These are phyloP conservation scores for Backusella mclennaniae DNA, from an alignment of 192 early-diverging fungal species.

Conservation along the genomic window DNA sequence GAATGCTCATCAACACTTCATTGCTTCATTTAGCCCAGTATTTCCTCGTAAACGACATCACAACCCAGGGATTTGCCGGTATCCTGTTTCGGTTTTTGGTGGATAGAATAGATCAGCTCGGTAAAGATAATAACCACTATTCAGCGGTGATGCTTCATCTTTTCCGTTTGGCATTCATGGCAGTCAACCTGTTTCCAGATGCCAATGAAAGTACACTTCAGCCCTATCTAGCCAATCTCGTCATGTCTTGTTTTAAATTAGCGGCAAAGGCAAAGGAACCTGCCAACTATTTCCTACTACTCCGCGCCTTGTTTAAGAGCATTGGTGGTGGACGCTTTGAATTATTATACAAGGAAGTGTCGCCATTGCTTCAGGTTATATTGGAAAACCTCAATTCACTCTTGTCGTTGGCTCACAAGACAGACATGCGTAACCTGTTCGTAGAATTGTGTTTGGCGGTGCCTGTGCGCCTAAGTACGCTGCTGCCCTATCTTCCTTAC, in stretches of 20 bases:
- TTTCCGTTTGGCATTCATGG: constrained; percentile 94
- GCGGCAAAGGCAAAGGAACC: constrained; percentile 83
- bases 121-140: constrained; percentile 59
- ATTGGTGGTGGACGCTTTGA: constrained; percentile 99
- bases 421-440: constrained; percentile 90
- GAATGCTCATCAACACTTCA: constrained; percentile 77
- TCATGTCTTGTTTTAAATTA: constrained; percentile 84
- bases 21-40: constrained; percentile 84
- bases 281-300: constrained; percentile 88
- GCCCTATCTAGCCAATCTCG: constrained; percentile 87
- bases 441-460: constrained; percentile 97
- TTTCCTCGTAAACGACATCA: constrained; percentile 75
- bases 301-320: constrained; percentile 90
- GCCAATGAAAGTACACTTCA: constrained; percentile 89
- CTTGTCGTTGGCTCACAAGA: constrained; percentile 73
- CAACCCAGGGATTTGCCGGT: constrained; percentile 76
- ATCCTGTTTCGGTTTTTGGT: constrained; percentile 76
- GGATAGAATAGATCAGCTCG: constrained; percentile 73
- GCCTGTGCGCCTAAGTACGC: constrained; percentile 90
- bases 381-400: constrained; percentile 87
- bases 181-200: constrained; percentile 88
- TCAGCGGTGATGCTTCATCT: constrained; percentile 81
- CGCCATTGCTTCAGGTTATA: constrained; percentile 88
- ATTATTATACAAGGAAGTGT: constrained; percentile 93
- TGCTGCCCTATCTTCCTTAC: constrained; percentile 90